phyloP scores from a whole-genome alignment of 129 eudicot genomes.

The Chrysanthemum seticuspe region DNA sequence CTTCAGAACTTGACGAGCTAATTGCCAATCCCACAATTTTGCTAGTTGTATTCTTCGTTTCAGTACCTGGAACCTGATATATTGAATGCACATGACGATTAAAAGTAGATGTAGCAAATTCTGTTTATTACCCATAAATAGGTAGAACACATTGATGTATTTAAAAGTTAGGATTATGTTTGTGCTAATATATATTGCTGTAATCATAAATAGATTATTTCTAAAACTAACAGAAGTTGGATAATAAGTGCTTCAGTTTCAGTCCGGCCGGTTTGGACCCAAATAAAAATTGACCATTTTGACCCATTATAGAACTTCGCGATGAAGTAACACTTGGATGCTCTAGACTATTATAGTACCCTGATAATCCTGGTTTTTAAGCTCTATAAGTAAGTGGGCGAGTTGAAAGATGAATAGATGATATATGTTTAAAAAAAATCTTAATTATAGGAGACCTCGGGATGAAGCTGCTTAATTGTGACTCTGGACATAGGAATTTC shows the following conservation, averaged over 20 bases:
- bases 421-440: background rate
- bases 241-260: background rate
- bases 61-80: constrained; percentile 51
- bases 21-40: constrained; percentile 69
- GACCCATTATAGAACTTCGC: background rate
- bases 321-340: no score
- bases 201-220: no score
- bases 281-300: background rate
- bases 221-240: background rate
- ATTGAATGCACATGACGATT: constrained; percentile 1
- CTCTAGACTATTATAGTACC: no score
- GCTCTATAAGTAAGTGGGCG: no score
- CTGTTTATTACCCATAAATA: background rate
- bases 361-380: no score
- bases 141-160: no score
- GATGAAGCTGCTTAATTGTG: constrained; percentile 62
- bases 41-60: constrained; percentile 56
- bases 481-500: constrained; percentile 51
- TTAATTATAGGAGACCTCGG: constrained; percentile 43
- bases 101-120: background rate
- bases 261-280: background rate
- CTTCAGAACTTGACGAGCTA: constrained; percentile 39
- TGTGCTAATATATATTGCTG: no score
- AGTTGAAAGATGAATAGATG: background rate
- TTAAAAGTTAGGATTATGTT: no score